These are phyloP conservation scores for Eryngium alpinum DNA, from an alignment of 140 eudicot species.

Conservation along the genomic window DNA sequence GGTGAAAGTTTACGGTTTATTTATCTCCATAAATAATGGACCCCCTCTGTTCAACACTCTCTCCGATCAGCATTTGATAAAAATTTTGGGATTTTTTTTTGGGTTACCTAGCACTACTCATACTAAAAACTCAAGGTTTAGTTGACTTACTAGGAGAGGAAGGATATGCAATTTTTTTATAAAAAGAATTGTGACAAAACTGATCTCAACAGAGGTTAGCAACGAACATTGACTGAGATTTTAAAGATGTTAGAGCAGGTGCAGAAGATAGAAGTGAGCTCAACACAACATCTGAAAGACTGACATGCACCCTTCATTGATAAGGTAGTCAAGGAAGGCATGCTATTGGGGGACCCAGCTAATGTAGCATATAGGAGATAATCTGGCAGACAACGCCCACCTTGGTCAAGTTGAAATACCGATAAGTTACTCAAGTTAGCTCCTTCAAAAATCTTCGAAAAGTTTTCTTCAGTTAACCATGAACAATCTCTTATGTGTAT, in stretches of 20 bases:
- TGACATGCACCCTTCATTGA: slow-evolving; percentile 89
- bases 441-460: slow-evolving; percentile 39
- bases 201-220: slow-evolving; percentile 59
- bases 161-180: too few relatives aligned
- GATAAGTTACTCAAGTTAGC: slow-evolving; percentile 44
- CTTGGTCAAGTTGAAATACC: slow-evolving; percentile 81
- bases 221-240: slow-evolving; percentile 84
- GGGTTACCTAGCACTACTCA: too few relatives aligned
- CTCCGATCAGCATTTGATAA: too few relatives aligned
- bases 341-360: slow-evolving; percentile 34
- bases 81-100: too few relatives aligned
- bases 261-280: slow-evolving; percentile 55
- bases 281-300: slow-evolving; percentile 80
- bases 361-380: slow-evolving; percentile 40
- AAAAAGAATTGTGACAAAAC: too few relatives aligned
- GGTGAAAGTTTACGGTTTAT: too few relatives aligned
- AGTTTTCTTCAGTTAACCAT: slow-evolving; percentile 64
- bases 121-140: too few relatives aligned
- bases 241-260: slow-evolving; percentile 60
- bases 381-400: slow-evolving; percentile 86
- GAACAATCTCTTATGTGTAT: slow-evolving; percentile 80
- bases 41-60: too few relatives aligned
- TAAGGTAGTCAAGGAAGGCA: slow-evolving; percentile 56
- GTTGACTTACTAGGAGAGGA: too few relatives aligned
- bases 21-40: too few relatives aligned